Conservation (phyloP, 2,329 filamentous ascomycete genomes). For the Hymenoscyphus infarciens region DNA sequence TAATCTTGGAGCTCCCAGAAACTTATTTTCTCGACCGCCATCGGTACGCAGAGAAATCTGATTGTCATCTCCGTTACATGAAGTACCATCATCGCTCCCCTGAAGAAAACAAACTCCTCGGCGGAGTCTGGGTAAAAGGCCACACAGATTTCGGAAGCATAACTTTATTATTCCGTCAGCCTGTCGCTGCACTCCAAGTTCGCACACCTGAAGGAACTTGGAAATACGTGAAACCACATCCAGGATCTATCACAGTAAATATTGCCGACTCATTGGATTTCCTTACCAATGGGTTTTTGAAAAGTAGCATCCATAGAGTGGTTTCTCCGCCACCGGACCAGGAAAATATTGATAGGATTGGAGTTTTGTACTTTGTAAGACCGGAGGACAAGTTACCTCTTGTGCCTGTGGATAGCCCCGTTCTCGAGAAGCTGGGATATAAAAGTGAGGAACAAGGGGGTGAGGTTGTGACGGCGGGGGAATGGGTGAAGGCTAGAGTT, state of each 20-base stretch:
- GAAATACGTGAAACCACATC: constrained; percentile 48
- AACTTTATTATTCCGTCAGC: constrained; percentile 56
- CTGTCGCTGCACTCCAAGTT: constrained; percentile 54
- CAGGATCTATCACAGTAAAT: constrained; percentile 50
- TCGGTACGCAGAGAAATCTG: constrained; percentile 53
- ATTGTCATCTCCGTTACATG: constrained; percentile 61
- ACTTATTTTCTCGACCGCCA: constrained; percentile 53
- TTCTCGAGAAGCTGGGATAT: neutral
- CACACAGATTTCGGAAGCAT: constrained; percentile 56
- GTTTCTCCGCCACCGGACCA: constrained; percentile 36
- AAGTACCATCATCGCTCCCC: constrained; percentile 48
- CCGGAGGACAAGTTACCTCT: neutral
- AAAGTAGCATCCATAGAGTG: constrained; percentile 41
- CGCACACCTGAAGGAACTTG: constrained; percentile 44
- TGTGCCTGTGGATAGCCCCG: neutral
- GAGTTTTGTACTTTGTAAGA: constrained; percentile 45
- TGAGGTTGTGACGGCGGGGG: neutral
- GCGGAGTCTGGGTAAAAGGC: constrained; percentile 44
- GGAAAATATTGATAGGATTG: constrained; percentile 40
- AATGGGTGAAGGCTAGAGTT: neutral
- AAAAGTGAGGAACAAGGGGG: neutral
- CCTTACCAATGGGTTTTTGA: constrained; percentile 41
- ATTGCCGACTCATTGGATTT: constrained; percentile 47
- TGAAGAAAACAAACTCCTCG: constrained; percentile 44
- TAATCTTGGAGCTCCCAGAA: constrained; percentile 57